Conservation (phyloP, 2,329 filamentous ascomycete genomes). For the Proliferodiscus dingleyae region DNA sequence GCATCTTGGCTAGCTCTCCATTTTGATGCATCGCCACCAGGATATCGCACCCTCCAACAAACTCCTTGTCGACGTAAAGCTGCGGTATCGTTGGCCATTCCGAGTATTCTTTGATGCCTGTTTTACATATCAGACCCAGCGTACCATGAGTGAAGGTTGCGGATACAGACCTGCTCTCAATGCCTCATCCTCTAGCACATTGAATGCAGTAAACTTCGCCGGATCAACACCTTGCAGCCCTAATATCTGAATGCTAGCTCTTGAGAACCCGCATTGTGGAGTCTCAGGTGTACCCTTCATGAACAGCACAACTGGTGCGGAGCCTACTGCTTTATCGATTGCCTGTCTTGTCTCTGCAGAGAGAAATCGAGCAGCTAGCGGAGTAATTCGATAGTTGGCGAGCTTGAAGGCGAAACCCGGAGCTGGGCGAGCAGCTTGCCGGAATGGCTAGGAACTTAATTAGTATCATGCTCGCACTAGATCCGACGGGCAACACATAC, state of each 20-base stretch:
- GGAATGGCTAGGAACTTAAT: constrained; percentile 37
- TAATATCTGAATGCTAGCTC: constrained; percentile 90
- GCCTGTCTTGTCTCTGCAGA: constrained; percentile 75
- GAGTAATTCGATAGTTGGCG: constrained; percentile 26
- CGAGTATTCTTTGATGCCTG: constrained; percentile 97
- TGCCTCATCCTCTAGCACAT: constrained; percentile 89
- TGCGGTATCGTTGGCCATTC: constrained; percentile 99
- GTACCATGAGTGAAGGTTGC: neutral
- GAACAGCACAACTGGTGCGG: constrained; percentile 91
- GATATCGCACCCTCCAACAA: constrained; percentile 96
- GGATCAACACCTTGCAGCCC: constrained; percentile 94
- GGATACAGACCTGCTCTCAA: constrained; percentile 66
- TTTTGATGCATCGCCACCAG: constrained; percentile 96
- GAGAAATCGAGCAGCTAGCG: constrained; percentile 53
- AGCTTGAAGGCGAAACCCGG: constrained; percentile 23
- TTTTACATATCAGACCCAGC: constrained; percentile 9
- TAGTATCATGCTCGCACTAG: constrained; percentile 2
- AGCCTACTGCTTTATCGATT: constrained; percentile 84
- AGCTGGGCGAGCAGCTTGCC: constrained; percentile 38
- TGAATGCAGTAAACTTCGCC: constrained; percentile 94
- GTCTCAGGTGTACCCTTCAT: constrained; percentile 99
- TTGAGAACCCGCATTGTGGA: constrained; percentile 94
- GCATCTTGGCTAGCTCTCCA: constrained; percentile 82
- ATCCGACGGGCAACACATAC: constrained; percentile 11
- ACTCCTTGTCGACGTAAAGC: constrained; percentile 91